phyloP scores from a whole-genome alignment of 768 basidiomycete genomes.

The Kwoniella pini region DNA sequence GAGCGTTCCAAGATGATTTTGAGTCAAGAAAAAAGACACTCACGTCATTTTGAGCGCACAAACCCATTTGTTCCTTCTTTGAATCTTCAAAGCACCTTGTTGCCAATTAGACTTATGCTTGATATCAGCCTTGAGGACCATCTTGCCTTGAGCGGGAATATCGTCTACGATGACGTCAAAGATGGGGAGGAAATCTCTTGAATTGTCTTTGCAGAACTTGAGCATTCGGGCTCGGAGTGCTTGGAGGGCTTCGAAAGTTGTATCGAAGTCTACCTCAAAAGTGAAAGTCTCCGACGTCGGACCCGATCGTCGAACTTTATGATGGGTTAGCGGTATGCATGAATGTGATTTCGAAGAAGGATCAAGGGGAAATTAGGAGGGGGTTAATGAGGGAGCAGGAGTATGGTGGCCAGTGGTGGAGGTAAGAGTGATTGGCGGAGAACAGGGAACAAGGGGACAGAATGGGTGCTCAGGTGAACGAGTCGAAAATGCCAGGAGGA shows the following conservation, averaged over 20 bases:
- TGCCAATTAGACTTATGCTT: constrained; percentile 82
- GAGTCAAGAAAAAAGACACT: constrained; percentile 39
- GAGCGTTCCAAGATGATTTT: no score
- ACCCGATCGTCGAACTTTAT: constrained; percentile 58
- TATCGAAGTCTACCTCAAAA: constrained; percentile 76
- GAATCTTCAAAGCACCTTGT: constrained; percentile 67
- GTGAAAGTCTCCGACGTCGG: constrained; percentile 77
- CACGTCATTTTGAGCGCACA: constrained; percentile 77
- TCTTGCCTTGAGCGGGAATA: constrained; percentile 75
- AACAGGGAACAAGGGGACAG: no score
- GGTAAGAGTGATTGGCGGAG: no score
- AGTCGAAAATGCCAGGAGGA: no score
- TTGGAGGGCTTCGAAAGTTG: constrained; percentile 79
- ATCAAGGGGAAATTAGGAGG: no score
- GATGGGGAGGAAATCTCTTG: constrained; percentile 71
- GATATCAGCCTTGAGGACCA: constrained; percentile 75
- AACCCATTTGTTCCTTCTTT: constrained; percentile 87
- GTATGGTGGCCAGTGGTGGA: no score
- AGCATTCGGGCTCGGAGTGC: constrained; percentile 75
- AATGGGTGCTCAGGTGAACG: no score
- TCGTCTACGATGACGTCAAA: constrained; percentile 68
- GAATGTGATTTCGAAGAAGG: no score
- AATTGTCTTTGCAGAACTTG: constrained; percentile 67
- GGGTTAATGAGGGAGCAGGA: no score
- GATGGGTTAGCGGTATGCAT: no score